Base-by-base conservation (phyloP, 805 yeast species). In the Sugiyamaella chiloensis region DNA sequence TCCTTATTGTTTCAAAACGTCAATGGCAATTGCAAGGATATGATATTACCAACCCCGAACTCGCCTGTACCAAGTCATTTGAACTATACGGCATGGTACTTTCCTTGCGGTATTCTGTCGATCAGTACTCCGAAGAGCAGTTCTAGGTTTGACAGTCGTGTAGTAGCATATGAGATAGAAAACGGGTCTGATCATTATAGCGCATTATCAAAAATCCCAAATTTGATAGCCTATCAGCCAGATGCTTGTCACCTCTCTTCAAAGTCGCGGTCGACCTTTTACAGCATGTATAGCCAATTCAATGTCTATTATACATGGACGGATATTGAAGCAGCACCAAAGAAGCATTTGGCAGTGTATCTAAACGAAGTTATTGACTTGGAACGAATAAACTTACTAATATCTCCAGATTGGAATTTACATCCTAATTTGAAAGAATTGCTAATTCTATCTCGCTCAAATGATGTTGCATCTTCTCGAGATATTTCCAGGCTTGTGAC, bases 1-100 rank as follows among this genome's bases (percentile, higher is more conserved):
- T 57, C 91, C 1, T 82, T 89, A 55, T 69, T 90, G 52, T 90
- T 89, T 64, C 97, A 90, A 65, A 90, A 89, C 64, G 96, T 90
- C 37, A 89, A 89, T 62, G 96, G 96, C 17, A 81, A 90, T 63
- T 91, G 99, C 70, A 83, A 80, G 64, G 83, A 81, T 30, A 68
- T 90, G 44, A 84, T 93, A 48, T 73, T 62, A 4, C 95, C 96
- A 40, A 76, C 77, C 52, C 76, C 68, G 3, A 12, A 41, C 40
- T 17, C 49, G 14, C 36, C 30, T 20, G 85, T 87, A 47, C 95
- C 95, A 1, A 63, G 67, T 47, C 71, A 75, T 46, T 73, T 74
- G 2, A 42, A 43, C 16, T 71, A 74, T 12, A 65, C 87, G 51
- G 95, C 95, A 8, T 86, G 95, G 95, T 87, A 87, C 65, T 85